Evolutionary conservation across 2,329 filamentous ascomycete species (phyloP).

Genomic region (Acrodontium crateriforme): DNA sequence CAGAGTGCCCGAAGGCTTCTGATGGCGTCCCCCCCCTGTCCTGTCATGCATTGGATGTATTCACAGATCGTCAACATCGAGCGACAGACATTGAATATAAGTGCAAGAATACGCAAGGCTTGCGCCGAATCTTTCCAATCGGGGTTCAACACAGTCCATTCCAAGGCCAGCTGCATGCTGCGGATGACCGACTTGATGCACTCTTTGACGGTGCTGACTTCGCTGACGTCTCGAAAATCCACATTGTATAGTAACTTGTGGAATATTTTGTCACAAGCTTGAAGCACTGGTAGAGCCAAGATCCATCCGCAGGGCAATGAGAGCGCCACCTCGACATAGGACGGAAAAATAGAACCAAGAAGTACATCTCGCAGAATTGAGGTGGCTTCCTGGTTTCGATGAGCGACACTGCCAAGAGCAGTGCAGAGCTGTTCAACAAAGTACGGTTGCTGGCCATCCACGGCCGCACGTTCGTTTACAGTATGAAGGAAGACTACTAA

Average conservation of each 20-base stretch:
- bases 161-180: slow-evolving; percentile 8
- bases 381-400: slow-evolving; percentile 20
- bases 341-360: slow-evolving; percentile 41
- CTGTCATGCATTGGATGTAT: slow-evolving; percentile 1
- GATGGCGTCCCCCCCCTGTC: not conserved
- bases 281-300: slow-evolving; percentile 38
- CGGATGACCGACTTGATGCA: slow-evolving; percentile 6
- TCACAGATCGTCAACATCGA: slow-evolving; percentile 2
- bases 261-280: slow-evolving; percentile 31
- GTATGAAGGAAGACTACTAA: slow-evolving; percentile 46
- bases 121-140: slow-evolving; percentile 6
- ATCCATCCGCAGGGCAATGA: slow-evolving; percentile 36
- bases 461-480: slow-evolving; percentile 43
- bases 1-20: not conserved
- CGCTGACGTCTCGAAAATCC: slow-evolving; percentile 27
- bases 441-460: slow-evolving; percentile 43
- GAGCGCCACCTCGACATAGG: slow-evolving; percentile 39
- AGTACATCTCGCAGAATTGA: slow-evolving; percentile 39
- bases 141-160: slow-evolving; percentile 3
- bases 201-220: slow-evolving; percentile 15
- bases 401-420: slow-evolving; percentile 34
- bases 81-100: slow-evolving; percentile 2
- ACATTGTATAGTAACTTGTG: slow-evolving; percentile 33
- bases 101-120: slow-evolving; percentile 4
- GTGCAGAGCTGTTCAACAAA: slow-evolving; percentile 40